These are phyloP conservation scores for Magnolia kwangsiensis DNA, from an alignment of 164 flowering plant species.

Conservation along the genomic window DNA sequence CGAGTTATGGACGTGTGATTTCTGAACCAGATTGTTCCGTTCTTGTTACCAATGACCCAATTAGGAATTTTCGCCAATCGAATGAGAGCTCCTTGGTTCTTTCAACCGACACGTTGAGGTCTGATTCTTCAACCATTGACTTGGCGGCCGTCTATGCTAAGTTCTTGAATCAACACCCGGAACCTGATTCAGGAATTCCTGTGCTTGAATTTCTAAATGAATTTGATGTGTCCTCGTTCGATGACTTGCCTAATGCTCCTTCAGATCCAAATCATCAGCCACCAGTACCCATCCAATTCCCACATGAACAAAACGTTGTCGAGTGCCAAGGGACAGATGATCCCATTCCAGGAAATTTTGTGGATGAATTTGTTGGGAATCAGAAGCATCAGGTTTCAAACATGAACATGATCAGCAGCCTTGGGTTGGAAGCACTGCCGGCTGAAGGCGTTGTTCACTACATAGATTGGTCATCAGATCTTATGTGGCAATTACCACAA, in stretches of 20 bases:
- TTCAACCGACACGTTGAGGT: background rate
- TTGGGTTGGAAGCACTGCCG: slow-evolving; percentile 16
- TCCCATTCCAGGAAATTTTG: background rate
- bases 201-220: slow-evolving; percentile 3
- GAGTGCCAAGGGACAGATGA: slow-evolving; percentile 6
- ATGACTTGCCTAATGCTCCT: background rate
- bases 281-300: background rate
- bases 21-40: background rate
- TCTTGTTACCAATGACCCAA: background rate
- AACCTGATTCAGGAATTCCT: slow-evolving; percentile 4
- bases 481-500: slow-evolving; percentile 24
- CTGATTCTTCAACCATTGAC: slow-evolving; percentile 37
- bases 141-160: slow-evolving; percentile 52
- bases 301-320: background rate
- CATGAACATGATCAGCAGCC: background rate
- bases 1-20: background rate
- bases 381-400: background rate
- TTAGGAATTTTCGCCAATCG: background rate
- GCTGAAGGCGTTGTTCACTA: slow-evolving; percentile 18
- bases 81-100: background rate
- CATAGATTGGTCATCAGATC: slow-evolving; percentile 29
- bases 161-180: slow-evolving; percentile 35
- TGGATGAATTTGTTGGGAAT: slow-evolving; percentile 1
- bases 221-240: slow-evolving; percentile 2
- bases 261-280: slow-evolving; percentile 4